Conservation (phyloP, 352 stramenopile species). For the Plasmopara viticola region DNA sequence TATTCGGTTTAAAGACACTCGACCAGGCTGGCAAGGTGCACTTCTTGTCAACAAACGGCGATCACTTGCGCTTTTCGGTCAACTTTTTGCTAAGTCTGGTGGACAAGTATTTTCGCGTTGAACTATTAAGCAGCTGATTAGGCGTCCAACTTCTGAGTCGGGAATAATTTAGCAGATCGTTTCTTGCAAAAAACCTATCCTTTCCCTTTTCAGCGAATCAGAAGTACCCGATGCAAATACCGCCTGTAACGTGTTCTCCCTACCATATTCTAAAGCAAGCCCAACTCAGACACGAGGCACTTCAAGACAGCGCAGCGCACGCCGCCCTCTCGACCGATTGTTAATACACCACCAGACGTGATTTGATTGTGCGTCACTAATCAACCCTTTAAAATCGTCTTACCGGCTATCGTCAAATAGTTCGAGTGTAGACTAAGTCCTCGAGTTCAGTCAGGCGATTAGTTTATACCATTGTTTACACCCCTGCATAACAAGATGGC, state of each 20-base stretch:
- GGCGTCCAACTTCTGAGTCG: too few relatives aligned
- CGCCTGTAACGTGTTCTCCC: conserved; percentile 5
- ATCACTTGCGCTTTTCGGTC: conserved; percentile 88
- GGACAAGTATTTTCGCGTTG: conserved; percentile 61
- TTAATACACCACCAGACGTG: conserved; percentile 8
- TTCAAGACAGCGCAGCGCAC: conserved; percentile 14
- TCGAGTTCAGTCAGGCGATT: not conserved
- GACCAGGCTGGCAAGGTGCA: conserved; percentile 83
- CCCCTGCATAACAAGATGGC: conserved; percentile 16
- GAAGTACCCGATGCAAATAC: not conserved
- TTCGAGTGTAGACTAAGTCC: too few relatives aligned
- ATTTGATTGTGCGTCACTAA: not conserved
- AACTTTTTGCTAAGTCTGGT: conserved; percentile 81
- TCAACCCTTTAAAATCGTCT: not conserved
- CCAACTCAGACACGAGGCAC: conserved; percentile 13
- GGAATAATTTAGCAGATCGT: not conserved
- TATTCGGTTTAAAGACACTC: conserved; percentile 88
- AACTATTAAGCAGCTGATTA: conserved; percentile 3
- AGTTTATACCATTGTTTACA: conserved; percentile 20
- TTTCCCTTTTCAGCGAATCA: conserved; percentile 19
- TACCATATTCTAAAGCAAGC: conserved; percentile 15
- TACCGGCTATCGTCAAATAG: too few relatives aligned
- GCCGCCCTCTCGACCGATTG: conserved; percentile 5
- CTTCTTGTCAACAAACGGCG: conserved; percentile 84
- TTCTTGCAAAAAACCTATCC: not conserved